These are phyloP conservation scores for Reutealis trisperma DNA, from an alignment of 345 rosid genomes.

Conservation along the genomic window DNA sequence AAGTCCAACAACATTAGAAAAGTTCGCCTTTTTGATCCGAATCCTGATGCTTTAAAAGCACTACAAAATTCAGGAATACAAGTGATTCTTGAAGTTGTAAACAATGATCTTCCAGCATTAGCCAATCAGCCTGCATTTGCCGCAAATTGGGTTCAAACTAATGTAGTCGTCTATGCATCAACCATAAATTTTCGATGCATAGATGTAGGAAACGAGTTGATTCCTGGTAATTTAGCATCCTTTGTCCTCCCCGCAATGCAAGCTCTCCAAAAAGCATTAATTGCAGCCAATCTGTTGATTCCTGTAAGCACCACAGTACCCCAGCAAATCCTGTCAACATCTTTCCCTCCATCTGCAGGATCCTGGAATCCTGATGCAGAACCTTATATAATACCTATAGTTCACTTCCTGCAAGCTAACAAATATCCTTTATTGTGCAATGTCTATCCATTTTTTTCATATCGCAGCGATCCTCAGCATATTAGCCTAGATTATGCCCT, in stretches of 20 bases:
- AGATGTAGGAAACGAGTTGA: background rate
- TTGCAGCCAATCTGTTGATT: background rate
- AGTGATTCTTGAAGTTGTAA: slow-evolving; percentile 2
- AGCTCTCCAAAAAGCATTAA: background rate
- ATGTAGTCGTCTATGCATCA: background rate
- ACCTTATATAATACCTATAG: slow-evolving; percentile 1
- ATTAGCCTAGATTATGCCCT: slow-evolving; percentile 11
- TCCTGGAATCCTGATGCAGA: background rate
- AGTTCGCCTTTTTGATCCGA: slow-evolving; percentile 1
- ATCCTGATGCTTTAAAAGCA: background rate
- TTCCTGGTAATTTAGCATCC: background rate
- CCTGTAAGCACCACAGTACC: background rate
- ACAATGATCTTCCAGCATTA: background rate
- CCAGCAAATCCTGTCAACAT: background rate
- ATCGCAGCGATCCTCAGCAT: background rate
- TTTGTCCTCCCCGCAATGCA: slow-evolving; percentile 4
- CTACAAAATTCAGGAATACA: background rate
- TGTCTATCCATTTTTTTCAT: background rate
- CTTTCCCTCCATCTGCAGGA: background rate
- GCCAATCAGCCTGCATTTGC: background rate
- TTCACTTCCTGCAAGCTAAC: slow-evolving; percentile 6
- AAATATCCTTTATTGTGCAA: slow-evolving; percentile 13
- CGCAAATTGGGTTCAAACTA: background rate
- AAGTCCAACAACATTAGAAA: background rate
- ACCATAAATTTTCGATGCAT: background rate